Base-by-base conservation (phyloP, 306 rosid genomes). In the Malus fusca region DNA sequence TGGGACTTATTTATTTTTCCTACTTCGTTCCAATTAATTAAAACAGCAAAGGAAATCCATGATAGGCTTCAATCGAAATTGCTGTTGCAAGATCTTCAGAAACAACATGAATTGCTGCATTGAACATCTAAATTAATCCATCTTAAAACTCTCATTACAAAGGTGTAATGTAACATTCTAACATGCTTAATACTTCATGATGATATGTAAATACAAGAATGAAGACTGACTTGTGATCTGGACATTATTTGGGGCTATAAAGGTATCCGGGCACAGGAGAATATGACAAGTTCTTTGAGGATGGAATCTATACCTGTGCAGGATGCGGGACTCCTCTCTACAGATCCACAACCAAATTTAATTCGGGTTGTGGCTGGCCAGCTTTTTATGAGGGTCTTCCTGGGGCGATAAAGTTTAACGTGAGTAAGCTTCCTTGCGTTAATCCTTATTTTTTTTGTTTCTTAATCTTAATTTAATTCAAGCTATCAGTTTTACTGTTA, bases 351-450 rank as follows among this genome's bases (percentile, higher is more conserved):
- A 86, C 97, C 42, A 89, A 91, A 70, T 91, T 91, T 75, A 75
- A 86, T 52, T 89, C 97, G 25, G 94, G 94, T 72, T 91, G 94
- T 76, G 94, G 97, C 46, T 91, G 97, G 92, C 92, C 97, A 19
- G 94, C 97, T 21, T 91, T 91, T 76, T 91, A 43, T 21, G 94
- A 91, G 73, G 97, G 94, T 74, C 80, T 92, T 68, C 97, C 97
- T 23, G 96, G 97, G 46, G 87, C 95, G 77, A 92, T 92, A 77
- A 88, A 85, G 46, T 58, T 79, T 69, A 74, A 58, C 2, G 97
- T 92, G 53, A 89, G 82, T 89, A 26, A 85, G 74, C 80, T 72
- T 48, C 43, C 31, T 6, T 58, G 53, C 19, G 4, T 21, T 62
- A 25, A 14, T n/a, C 4, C 30, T 59, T 69, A 12, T 11, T 46